Conservation (phyloP, 176 grass and related monocot species). For the Eleusine indica region DNA sequence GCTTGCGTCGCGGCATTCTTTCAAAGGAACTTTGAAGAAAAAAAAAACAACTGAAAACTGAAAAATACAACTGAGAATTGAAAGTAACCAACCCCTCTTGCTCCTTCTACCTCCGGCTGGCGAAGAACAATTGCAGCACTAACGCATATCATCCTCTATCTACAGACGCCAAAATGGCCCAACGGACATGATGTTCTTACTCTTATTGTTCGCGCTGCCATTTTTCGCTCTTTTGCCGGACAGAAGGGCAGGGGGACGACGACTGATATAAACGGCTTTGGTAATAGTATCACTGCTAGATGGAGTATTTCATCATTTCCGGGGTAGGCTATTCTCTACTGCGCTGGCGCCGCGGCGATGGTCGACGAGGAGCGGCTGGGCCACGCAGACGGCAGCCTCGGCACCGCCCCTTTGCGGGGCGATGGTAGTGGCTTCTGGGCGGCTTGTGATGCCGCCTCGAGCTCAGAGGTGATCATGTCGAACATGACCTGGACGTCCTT, state of each 20-base stretch:
- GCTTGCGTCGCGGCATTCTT: neutral
- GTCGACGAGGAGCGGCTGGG: conserved; percentile 11
- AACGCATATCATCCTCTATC: conserved; percentile 22
- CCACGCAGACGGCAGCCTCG: neutral
- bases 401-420: neutral
- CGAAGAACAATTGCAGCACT: conserved; percentile 23
- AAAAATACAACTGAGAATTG: neutral
- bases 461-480: conserved; percentile 78
- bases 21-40: neutral
- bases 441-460: conserved; percentile 51
- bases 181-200: neutral
- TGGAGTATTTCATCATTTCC: neutral
- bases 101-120: conserved; percentile 39
- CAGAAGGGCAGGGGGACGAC: conserved; percentile 55
- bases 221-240: conserved; percentile 29
- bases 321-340: conserved; percentile 16
- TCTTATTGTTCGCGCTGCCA: conserved; percentile 22
- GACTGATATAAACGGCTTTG: neutral
- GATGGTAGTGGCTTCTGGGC: conserved; percentile 21
- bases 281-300: neutral
- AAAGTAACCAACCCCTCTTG: conserved; percentile 53
- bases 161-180: conserved; percentile 41
- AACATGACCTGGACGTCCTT: conserved; percentile 93
- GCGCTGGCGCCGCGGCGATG: neutral
- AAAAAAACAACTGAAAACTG: neutral